These are phyloP conservation scores for Coniella vitis DNA, from an alignment of 2,329 filamentous ascomycete species.

Conservation along the genomic window DNA sequence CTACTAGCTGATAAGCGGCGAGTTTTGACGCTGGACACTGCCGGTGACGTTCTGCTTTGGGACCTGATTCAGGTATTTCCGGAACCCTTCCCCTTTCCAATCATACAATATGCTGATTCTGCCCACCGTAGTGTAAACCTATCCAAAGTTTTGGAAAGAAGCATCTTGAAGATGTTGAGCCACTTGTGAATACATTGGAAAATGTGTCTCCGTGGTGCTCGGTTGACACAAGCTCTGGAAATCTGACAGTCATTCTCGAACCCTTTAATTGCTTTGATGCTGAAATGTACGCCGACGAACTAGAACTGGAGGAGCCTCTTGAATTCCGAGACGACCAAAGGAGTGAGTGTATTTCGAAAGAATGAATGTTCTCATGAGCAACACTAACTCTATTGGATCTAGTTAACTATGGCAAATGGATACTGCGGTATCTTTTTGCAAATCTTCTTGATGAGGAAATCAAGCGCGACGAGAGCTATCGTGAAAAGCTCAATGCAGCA, in stretches of 20 bases:
- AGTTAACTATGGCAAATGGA: conserved; percentile 97
- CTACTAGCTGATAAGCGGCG: conserved; percentile 85
- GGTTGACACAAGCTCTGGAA: conserved; percentile 87
- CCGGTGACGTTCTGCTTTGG: conserved; percentile 91
- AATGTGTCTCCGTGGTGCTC: conserved; percentile 95
- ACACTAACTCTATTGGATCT: conserved; percentile 15
- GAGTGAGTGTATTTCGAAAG: conserved; percentile 48
- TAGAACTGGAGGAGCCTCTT: conserved; percentile 63
- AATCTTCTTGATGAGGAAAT: conserved; percentile 88
- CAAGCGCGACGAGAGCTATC: conserved; percentile 66
- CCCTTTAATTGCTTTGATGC: conserved; percentile 96
- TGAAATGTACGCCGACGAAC: conserved; percentile 92
- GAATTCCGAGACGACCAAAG: conserved; percentile 90
- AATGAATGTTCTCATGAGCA: background rate
- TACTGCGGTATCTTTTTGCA: conserved; percentile 85
- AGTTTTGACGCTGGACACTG: conserved; percentile 87
- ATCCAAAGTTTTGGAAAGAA: conserved; percentile 90
- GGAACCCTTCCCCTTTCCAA: background rate
- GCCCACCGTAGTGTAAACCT: conserved; percentile 62
- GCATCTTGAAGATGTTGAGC: conserved; percentile 86
- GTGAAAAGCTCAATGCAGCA: conserved; percentile 59
- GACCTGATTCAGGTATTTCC: conserved; percentile 71
- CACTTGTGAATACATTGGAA: conserved; percentile 78
- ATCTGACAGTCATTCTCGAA: conserved; percentile 83
- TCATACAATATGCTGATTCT: conserved; percentile 15